Conservation (phyloP, 768 basidiomycete species). For the Trametes coccinea region DNA sequence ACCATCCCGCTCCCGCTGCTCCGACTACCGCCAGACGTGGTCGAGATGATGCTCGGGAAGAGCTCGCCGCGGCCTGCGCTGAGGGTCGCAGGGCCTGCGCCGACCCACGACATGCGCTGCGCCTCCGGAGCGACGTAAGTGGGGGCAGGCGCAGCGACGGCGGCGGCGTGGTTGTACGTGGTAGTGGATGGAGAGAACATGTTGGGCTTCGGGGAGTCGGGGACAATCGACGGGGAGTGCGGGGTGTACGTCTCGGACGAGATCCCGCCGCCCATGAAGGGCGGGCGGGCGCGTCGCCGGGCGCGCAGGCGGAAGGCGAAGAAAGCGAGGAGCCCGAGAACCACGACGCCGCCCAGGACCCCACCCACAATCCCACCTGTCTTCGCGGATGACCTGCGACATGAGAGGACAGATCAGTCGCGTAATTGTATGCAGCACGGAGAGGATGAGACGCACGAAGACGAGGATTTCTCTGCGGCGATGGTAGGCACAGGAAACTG, state of each 20-base stretch:
- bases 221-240: slow-evolving; percentile 11
- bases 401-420: not conserved
- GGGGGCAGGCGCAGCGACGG: not conserved
- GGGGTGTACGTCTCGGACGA: slow-evolving; percentile 8
- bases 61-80: slow-evolving; percentile 16
- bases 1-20: slow-evolving; percentile 17
- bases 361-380: slow-evolving; percentile 20
- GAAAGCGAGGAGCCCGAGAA: slow-evolving; percentile 14
- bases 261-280: slow-evolving; percentile 17
- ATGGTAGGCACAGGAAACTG: not conserved
- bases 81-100: not conserved
- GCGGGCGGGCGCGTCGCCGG: slow-evolving; percentile 5
- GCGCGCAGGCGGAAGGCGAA: slow-evolving; percentile 15
- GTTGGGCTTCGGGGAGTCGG: slow-evolving; percentile 15
- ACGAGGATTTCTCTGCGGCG: not conserved
- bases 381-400: not conserved
- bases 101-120: slow-evolving; percentile 10
- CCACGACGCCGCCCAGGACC: slow-evolving; percentile 3
- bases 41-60: slow-evolving; percentile 20
- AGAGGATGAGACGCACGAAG: not conserved
- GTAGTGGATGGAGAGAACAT: not conserved
- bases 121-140: not conserved
- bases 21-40: slow-evolving; percentile 14
- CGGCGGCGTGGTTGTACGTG: no score
- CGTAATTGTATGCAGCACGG: no score